phyloP scores from a whole-genome alignment of 2,329 filamentous ascomycete species.

The Diaporthe nobilis region DNA sequence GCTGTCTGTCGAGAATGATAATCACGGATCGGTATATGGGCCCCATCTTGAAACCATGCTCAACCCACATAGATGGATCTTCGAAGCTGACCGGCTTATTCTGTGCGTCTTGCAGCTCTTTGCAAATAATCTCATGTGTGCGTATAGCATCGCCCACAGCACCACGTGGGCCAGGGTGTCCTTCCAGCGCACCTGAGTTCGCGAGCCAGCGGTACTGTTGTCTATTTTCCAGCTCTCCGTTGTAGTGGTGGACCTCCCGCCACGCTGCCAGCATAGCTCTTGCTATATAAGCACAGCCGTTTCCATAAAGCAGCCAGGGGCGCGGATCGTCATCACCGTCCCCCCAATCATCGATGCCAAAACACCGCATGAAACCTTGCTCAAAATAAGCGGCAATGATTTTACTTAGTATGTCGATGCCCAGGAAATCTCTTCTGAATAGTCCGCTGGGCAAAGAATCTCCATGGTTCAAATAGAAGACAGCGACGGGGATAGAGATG shows the following conservation, averaged over 20 bases:
- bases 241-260: slow-evolving; percentile 5
- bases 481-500: neutral
- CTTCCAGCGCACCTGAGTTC: too few relatives aligned
- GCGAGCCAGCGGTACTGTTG: too few relatives aligned
- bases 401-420: neutral
- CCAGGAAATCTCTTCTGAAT: neutral
- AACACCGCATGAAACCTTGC: slow-evolving; percentile 19
- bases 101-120: too few relatives aligned
- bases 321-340: neutral
- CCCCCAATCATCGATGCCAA: neutral
- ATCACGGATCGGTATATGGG: too few relatives aligned
- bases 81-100: too few relatives aligned
- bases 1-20: too few relatives aligned
- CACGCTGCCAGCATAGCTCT: slow-evolving; percentile 18
- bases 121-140: too few relatives aligned
- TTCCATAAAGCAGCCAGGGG: neutral
- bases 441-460: slow-evolving; percentile 7
- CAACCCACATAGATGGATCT: too few relatives aligned
- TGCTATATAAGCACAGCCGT: slow-evolving; percentile 12
- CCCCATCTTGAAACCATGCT: too few relatives aligned
- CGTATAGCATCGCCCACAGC: too few relatives aligned
- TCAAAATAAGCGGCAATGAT: slow-evolving; percentile 9
- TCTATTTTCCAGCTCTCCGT: too few relatives aligned
- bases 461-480: slow-evolving; percentile 16
- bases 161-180: too few relatives aligned